phyloP scores from a whole-genome alignment of 2,329 filamentous ascomycete genomes.

The Sporothrix sp. region DNA sequence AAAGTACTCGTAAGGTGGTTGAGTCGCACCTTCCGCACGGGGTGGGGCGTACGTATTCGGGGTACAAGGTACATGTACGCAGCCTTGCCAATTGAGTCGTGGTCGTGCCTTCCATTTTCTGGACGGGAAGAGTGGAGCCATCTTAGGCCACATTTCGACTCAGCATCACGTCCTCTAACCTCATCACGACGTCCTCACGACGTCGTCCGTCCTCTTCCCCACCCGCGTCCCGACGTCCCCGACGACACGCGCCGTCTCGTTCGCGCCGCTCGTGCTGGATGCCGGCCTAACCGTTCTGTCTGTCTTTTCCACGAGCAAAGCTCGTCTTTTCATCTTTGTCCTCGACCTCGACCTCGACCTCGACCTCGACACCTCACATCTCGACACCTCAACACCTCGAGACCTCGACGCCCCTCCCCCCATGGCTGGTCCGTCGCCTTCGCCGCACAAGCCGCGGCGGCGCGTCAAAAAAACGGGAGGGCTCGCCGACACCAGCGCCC shows the following conservation, averaged over 20 bases:
- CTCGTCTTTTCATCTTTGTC: background rate
- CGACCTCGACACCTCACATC: no score
- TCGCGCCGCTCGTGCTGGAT: no score
- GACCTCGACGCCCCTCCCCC: no score
- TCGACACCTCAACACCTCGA: no score
- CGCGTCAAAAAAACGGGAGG: conserved; percentile 38
- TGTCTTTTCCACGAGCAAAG: background rate
- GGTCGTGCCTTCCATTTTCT: conserved; percentile 1
- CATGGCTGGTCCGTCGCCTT: conserved; percentile 42
- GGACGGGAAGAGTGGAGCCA: background rate
- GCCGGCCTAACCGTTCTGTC: no score
- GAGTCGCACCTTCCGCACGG: no score
- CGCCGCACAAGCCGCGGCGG: conserved; percentile 51
- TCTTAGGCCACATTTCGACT: conserved; percentile 8
- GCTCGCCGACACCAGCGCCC: conserved; percentile 2
- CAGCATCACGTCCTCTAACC: background rate
- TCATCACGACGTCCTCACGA: no score
- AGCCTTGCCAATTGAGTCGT: background rate
- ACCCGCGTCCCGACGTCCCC: no score
- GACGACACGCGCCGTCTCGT: no score
- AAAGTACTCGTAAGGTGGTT: no score
- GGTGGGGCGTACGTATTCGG: no score
- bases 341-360: background rate
- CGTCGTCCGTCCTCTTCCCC: no score
- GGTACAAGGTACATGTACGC: background rate